Base-by-base conservation (phyloP, 2,329 filamentous ascomycete genomes). In the Penicillium sp. region DNA sequence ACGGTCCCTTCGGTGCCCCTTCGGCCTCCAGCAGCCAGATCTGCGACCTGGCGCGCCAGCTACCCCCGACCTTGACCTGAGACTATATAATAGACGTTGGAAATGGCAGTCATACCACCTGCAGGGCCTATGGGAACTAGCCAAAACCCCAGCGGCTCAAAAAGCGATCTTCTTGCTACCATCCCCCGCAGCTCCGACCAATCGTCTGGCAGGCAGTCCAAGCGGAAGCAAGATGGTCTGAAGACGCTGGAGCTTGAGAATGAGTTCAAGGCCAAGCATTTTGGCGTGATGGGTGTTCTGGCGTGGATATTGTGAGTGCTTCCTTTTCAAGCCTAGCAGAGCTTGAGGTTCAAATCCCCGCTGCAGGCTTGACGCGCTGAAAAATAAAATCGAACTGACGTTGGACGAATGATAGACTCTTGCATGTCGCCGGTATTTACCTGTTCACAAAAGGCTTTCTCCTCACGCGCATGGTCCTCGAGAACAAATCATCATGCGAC, bases 401-500 rank as follows among this genome's bases (percentile, higher is more conserved):
- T 22, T 15, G 28, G 28, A 41, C 34, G 24, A n/a, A 13, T 37
- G 37, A 32, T 59, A 84, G 81, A 55, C 62, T 78, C 57, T 78
- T 96, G 35, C 93, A 98, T 66, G 75, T 80, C 40, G 74, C 85
- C 32, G 91, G 89, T 52, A 84, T 97, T 61, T 87, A 86, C 65
- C 85, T 96, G 65, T 98, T 98, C 72, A 95, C 88, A 24, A 89
- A 85, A 66, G 93, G 93, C 33, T 98, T 98, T 69, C 81, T 98
- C 55, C 80, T 98, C 57, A 95, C 91, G 49, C 82, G 93, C 51
- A 73, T 88, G 54, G 84, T 91, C 45, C 77, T 93, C 51, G 83
- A 88, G 55, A 80, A 88, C 61, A 85, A 84, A 65, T 89, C 87
- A 12, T 76, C 75, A 51, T 93, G 87, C 67, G 72, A 75, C 10